Conservation (phyloP, 257 asterid species). For the Lavandula angustifolia region DNA sequence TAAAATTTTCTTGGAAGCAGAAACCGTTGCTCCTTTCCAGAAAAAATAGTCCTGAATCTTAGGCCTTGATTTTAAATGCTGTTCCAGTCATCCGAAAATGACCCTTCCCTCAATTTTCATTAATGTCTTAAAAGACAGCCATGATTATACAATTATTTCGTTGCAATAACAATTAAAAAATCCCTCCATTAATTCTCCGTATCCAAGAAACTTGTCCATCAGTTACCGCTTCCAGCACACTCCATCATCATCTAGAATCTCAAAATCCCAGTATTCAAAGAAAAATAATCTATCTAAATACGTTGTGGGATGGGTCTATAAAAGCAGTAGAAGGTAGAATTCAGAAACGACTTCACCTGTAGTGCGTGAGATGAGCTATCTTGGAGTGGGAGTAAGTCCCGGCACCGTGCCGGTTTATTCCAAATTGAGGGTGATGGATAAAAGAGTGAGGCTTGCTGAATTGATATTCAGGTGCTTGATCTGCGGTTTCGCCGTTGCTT, state of each 20-base stretch:
- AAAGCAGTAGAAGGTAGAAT: conserved; percentile 16
- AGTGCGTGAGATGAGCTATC: conserved; percentile 70
- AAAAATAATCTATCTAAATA: too few species aligned
- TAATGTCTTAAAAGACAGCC: background rate
- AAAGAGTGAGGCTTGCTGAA: conserved; percentile 65
- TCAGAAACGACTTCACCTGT: background rate
- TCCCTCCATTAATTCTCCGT: background rate
- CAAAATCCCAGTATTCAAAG: too few species aligned
- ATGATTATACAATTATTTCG: too few species aligned
- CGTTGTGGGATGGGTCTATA: background rate
- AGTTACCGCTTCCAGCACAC: conserved; percentile 13
- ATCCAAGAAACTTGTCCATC: conserved; percentile 8
- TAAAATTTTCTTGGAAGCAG: conserved; percentile 45
- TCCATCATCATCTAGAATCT: conserved; percentile 2
- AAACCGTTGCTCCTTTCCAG: conserved; percentile 44
- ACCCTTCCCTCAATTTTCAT: conserved; percentile 37
- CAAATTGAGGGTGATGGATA: conserved; percentile 60
- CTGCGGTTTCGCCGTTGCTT: conserved; percentile 58
- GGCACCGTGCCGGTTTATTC: conserved; percentile 54
- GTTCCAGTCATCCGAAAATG: conserved; percentile 33
- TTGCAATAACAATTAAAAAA: background rate
- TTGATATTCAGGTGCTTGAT: conserved; percentile 62
- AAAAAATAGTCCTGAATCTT: conserved; percentile 30
- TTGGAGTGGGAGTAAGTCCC: conserved; percentile 92
- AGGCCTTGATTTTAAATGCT: conserved; percentile 31